Evolutionary conservation across 495 filamentous ascomycete species (phyloP).

Genomic region (Neurospora sp.): DNA sequence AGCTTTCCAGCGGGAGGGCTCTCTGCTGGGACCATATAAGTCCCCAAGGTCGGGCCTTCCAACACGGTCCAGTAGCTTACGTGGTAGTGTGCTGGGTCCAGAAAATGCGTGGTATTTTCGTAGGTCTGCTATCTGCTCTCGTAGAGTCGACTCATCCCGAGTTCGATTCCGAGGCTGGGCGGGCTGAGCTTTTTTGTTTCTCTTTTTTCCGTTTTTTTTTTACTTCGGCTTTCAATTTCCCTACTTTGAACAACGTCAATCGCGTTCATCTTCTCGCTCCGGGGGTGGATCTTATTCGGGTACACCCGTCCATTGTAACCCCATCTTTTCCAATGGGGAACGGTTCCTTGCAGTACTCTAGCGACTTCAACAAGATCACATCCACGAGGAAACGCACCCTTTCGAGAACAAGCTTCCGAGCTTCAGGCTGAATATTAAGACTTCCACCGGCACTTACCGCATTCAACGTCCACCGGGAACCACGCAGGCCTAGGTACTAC

Average conservation of each 20-base stretch:
- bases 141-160: neutral
- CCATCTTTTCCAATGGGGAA: too few relatives aligned
- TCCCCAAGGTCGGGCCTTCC: neutral
- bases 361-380: too few relatives aligned
- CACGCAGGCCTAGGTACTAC: too few relatives aligned
- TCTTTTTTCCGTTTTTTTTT: neutral
- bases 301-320: too few relatives aligned
- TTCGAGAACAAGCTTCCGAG: too few relatives aligned
- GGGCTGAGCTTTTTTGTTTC: neutral
- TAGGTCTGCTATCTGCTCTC: neutral
- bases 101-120: neutral
- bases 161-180: neutral
- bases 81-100: neutral
- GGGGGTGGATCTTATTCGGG: too few relatives aligned
- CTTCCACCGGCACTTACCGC: too few relatives aligned
- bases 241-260: neutral
- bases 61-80: neutral
- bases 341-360: too few relatives aligned
- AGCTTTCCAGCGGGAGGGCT: neutral
- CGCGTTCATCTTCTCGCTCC: too few relatives aligned
- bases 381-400: too few relatives aligned
- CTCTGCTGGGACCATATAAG: neutral
- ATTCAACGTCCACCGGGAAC: too few relatives aligned
- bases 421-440: too few relatives aligned
- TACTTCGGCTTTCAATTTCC: neutral